Conservation (phyloP, 2,329 filamentous ascomycete genomes). For the Monosporascus sp. region DNA sequence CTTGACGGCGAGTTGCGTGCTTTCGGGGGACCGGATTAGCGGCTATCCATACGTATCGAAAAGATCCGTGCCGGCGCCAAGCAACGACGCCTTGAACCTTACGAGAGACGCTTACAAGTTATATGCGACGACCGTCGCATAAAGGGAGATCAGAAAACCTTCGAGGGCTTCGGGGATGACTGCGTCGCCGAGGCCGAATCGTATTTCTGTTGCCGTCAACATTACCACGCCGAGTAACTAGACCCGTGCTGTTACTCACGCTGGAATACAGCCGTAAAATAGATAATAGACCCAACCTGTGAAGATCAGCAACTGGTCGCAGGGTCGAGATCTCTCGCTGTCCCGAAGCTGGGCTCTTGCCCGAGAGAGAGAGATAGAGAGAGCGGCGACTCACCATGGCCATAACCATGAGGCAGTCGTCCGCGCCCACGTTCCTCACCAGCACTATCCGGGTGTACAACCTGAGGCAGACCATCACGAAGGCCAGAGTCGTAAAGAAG, state of each 20-base stretch:
- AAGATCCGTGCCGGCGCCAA: too few species aligned
- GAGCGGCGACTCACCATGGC: constrained; percentile 10
- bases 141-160: constrained; percentile 17
- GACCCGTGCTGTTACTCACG: constrained; percentile 6
- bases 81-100: not conserved
- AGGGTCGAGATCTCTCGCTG: not conserved
- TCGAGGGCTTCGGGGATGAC: constrained; percentile 7
- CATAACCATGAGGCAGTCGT: constrained; percentile 13
- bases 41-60: not conserved
- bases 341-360: not conserved
- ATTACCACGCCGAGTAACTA: not conserved
- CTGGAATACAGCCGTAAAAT: constrained; percentile 11
- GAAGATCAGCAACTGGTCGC: not conserved
- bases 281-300: constrained; percentile 14
- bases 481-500: constrained; percentile 14
- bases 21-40: not conserved
- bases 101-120: constrained; percentile 4
- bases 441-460: constrained; percentile 11
- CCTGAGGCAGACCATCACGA: constrained; percentile 11
- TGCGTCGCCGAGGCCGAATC: constrained; percentile 16
- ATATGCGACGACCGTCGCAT: constrained; percentile 19
- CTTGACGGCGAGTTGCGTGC: constrained; percentile 20
- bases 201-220: constrained; percentile 11
- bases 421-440: constrained; percentile 12
- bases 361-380: not conserved